Conservation (phyloP, 345 rosid species). For the Citrus sp. region DNA sequence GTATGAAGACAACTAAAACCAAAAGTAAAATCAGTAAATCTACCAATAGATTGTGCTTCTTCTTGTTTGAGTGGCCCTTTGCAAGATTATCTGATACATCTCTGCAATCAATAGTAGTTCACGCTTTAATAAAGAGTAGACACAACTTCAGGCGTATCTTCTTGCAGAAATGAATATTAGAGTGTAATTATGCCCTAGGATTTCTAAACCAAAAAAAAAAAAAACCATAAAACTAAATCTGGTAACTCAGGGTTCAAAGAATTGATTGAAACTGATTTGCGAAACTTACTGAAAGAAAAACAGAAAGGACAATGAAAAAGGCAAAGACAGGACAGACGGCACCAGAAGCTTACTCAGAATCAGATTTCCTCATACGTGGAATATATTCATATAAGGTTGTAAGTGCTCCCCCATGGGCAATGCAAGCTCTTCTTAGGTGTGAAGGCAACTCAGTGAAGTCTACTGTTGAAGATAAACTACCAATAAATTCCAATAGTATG, state of each 20-base stretch:
- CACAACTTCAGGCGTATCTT: neutral
- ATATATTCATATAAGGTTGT: constrained; percentile 74
- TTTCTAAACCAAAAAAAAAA: neutral
- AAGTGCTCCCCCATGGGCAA: constrained; percentile 66
- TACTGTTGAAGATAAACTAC: constrained; percentile 62
- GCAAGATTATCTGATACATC: constrained; percentile 31
- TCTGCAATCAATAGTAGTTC: constrained; percentile 39
- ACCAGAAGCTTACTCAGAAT: constrained; percentile 55
- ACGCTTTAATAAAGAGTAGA: neutral
- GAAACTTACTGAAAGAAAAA: neutral
- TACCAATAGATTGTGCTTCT: constrained; percentile 67
- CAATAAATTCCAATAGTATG: constrained; percentile 67
- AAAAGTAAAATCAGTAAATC: constrained; percentile 16
- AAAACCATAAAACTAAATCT: neutral
- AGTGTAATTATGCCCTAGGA: neutral
- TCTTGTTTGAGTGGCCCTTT: constrained; percentile 39
- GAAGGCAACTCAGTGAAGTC: constrained; percentile 57
- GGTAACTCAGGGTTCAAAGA: neutral
- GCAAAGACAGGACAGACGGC: neutral
- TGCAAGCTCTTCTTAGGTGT: constrained; percentile 83
- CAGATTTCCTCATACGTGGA: constrained; percentile 78
- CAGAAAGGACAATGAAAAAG: neutral
- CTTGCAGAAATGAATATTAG: neutral
- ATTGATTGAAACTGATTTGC: neutral
- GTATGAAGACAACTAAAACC: neutral